Evolutionary conservation across 805 yeast species (phyloP).

Genomic region (Alloascoidea hylecoeti): DNA sequence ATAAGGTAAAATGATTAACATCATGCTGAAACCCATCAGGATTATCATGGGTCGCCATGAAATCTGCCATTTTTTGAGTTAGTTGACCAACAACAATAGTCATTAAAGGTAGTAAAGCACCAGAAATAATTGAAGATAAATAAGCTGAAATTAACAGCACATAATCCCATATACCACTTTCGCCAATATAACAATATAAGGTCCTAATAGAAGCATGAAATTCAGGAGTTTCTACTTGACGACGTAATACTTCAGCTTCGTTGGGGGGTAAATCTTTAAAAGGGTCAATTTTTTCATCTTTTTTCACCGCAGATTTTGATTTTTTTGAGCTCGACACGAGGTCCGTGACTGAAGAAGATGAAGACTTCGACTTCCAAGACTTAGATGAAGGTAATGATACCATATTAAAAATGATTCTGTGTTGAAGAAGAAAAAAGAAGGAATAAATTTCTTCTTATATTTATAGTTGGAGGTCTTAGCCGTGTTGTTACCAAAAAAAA

Average conservation of each 20-base stretch:
- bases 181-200: slow-evolving; percentile 19
- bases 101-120: slow-evolving; percentile 25
- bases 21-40: slow-evolving; percentile 17
- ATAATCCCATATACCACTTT: slow-evolving; percentile 15
- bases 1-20: slow-evolving; percentile 21
- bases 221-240: slow-evolving; percentile 14
- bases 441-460: too few species aligned
- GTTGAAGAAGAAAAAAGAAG: too few species aligned
- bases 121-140: slow-evolving; percentile 19
- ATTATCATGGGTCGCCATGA: slow-evolving; percentile 11
- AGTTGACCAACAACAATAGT: slow-evolving; percentile 24
- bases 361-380: too few species aligned
- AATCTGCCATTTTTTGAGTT: slow-evolving; percentile 20
- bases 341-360: too few species aligned
- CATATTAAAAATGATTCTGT: too few species aligned
- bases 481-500: too few species aligned
- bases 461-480: too few species aligned
- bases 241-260: slow-evolving; percentile 18
- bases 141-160: slow-evolving; percentile 16
- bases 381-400: too few species aligned
- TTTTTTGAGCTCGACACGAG: too few species aligned
- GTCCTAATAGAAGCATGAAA: slow-evolving; percentile 14
- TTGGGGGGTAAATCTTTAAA: slow-evolving; percentile 13
- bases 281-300: slow-evolving; percentile 10
- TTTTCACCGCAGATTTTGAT: background rate